Conservation (phyloP, 345 rosid genomes). For the Rhodamnia rubescens region DNA sequence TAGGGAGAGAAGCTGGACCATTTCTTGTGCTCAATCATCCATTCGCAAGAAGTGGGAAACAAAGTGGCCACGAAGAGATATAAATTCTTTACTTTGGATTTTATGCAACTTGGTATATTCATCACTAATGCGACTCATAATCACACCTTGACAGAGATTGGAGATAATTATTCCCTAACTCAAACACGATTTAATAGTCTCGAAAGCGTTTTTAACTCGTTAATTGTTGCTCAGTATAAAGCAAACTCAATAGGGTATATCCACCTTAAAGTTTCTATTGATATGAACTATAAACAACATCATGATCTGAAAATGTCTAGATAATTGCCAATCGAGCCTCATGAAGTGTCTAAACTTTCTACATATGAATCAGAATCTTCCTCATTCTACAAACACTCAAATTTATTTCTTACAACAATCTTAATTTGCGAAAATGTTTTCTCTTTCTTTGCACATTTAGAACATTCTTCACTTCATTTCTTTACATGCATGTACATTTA, state of each 20-base stretch:
- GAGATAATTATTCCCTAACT: background rate
- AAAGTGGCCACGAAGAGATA: constrained; percentile 1
- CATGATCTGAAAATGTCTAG: background rate
- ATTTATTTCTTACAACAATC: background rate
- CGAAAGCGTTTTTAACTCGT: background rate
- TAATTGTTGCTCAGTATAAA: background rate
- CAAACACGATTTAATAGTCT: background rate
- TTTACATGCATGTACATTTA: background rate
- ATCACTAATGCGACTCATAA: background rate
- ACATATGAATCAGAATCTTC: background rate
- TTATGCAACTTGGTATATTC: background rate
- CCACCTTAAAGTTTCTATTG: background rate
- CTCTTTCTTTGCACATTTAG: background rate
- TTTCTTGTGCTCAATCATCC: background rate
- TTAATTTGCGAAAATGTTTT: background rate
- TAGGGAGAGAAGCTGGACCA: background rate
- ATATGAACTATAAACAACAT: background rate
- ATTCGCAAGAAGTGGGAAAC: constrained; percentile 1
- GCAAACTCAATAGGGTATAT: background rate
- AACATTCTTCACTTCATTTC: background rate
- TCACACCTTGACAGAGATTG: background rate
- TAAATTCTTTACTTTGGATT: background rate
- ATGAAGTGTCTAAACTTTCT: background rate
- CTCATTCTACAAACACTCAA: background rate
- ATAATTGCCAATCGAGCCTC: background rate